These are phyloP conservation scores for Cadophora gregata DNA, from an alignment of 2,329 filamentous ascomycete genomes.

Conservation along the genomic window DNA sequence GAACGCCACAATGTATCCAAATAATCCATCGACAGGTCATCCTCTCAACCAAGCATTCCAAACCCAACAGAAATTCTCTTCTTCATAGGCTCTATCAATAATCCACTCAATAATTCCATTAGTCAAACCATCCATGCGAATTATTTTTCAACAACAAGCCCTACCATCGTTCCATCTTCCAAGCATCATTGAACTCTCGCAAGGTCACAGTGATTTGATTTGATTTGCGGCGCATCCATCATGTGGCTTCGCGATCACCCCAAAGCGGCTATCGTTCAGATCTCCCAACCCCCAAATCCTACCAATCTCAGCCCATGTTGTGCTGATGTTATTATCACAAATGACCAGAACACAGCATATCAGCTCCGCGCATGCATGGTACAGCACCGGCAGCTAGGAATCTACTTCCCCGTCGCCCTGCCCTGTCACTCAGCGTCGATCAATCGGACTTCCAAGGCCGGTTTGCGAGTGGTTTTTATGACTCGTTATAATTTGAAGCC, in stretches of 20 bases:
- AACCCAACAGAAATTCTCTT: background rate
- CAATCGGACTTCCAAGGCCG: background rate
- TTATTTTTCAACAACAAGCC: background rate
- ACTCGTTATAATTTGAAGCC: background rate
- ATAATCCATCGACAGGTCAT: background rate
- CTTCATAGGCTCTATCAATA: background rate
- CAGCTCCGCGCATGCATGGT: background rate
- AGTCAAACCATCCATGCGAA: background rate
- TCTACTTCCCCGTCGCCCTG: constrained; percentile 19
- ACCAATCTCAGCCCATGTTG: constrained; percentile 12
- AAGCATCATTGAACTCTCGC: background rate
- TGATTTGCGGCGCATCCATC: constrained; percentile 1
- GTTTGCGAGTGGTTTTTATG: background rate
- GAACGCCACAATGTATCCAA: constrained; percentile 4
- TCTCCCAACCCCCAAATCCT: background rate
- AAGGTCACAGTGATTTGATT: background rate
- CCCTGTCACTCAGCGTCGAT: background rate
- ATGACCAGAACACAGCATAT: constrained; percentile 12
- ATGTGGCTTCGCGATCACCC: background rate
- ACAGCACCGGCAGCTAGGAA: background rate
- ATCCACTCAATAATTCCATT: background rate
- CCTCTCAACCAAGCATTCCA: background rate
- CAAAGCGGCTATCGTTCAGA: background rate
- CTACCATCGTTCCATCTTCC: background rate
- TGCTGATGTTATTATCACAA: constrained; percentile 13